Evolutionary conservation across 106 monocot genomes (phyloP), one percentile per base, ranked within the genome.

Genomic region (Dendrobium catenatum): DNA sequence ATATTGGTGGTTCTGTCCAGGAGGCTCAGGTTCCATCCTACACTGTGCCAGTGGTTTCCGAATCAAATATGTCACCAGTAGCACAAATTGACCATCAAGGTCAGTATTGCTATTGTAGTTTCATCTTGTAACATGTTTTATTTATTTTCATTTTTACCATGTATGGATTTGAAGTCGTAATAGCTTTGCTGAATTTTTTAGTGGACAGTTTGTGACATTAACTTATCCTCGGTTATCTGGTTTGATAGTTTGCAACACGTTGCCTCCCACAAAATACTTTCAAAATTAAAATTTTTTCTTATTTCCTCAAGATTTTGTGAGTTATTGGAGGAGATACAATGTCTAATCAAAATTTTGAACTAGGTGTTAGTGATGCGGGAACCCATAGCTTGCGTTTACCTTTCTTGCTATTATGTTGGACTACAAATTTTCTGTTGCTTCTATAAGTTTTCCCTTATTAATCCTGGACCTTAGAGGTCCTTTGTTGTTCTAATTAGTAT

Each of bases 51-150:
- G n/a, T 41, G 46, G 77, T 68, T 49, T 80, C 80, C 37, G 75
- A 22, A 17, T 6, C 48, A 18, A 77, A 9, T 77, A 27, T 73
- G 73, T n/a, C 55, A 73, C 44, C 68, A 84, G 81, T 42, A 79
- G 78, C 75, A 56, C 55, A 80, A 55, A 49, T 54, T 84, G 68
- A 75, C 13, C 67, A 64, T 77, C 86, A 82, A 82, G 84, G 89
- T 89, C 4, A 54, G 89, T 84, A 76, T 61, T 17, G 33, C 43
- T 79, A 46, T 47, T 26, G 70, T 81, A 49, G 22, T 82, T 55
- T 51, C 19, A 55, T 74, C 19, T 74, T 74, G 20, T 20, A 74
- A 44, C 44, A 20, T 42, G 18, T 20, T 74, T n/a, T 74, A 33
- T 37, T 8, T 41, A 73, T 4, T 42, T 42, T 41, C 26, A 26